phyloP scores from a whole-genome alignment of 129 eudicot species.

The Flaveria ramosissima region DNA sequence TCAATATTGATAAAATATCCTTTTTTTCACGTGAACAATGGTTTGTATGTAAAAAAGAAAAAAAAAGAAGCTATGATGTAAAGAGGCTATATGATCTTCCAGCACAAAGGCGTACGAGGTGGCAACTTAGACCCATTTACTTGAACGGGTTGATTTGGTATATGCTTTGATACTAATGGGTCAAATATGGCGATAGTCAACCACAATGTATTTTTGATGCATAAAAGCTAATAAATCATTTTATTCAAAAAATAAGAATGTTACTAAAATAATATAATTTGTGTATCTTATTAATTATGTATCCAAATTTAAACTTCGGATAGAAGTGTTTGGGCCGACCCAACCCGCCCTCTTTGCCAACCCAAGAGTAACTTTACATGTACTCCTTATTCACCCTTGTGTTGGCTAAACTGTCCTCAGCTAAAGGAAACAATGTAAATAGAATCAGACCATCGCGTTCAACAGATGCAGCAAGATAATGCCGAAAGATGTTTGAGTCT shows the following conservation, averaged over 20 bases:
- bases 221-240: not conserved
- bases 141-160: not conserved
- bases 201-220: not conserved
- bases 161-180: not conserved
- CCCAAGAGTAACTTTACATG: not conserved
- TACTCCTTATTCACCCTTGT: not conserved
- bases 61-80: conserved; percentile 1
- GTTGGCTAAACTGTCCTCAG: not conserved
- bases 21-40: not conserved
- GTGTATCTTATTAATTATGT: not conserved
- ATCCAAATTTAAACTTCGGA: not conserved
- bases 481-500: conserved; percentile 73
- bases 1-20: not conserved
- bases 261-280: not conserved
- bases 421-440: conserved; percentile 23
- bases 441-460: conserved; percentile 89
- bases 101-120: conserved; percentile 12
- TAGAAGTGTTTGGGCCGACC: not conserved
- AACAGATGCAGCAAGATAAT: conserved; percentile 86
- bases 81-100: conserved; percentile 5
- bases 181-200: not conserved
- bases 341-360: not conserved
- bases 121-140: conserved; percentile 1
- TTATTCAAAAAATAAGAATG: not conserved
- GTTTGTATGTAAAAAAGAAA: not conserved